These are phyloP conservation scores for Phytophthora podocarpi DNA, from an alignment of 352 stramenopile species.

Conservation along the genomic window DNA sequence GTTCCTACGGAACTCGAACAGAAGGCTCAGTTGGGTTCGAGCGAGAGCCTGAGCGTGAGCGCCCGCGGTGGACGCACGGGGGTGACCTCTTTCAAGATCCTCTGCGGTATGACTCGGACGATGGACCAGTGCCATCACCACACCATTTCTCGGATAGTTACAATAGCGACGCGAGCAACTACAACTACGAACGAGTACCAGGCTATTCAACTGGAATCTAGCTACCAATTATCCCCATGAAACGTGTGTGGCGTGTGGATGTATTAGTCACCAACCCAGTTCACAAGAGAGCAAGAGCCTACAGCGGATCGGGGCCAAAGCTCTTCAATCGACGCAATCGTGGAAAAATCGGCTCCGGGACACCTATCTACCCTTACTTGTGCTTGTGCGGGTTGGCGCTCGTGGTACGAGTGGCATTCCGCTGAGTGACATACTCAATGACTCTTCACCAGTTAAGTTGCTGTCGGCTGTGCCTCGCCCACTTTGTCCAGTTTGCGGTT, in stretches of 20 bases:
- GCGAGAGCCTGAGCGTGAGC: conserved; percentile 46
- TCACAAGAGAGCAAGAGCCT: background rate
- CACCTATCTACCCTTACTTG: conserved; percentile 22
- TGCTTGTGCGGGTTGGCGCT: conserved; percentile 17
- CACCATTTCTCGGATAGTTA: conserved; percentile 66
- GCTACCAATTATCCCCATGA: too few species aligned
- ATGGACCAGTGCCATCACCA: conserved; percentile 66
- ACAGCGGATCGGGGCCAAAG: too few species aligned
- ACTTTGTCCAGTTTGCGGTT: conserved; percentile 29
- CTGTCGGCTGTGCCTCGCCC: conserved; percentile 12
- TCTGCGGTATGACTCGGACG: conserved; percentile 85
- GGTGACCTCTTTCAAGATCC: conserved; percentile 85
- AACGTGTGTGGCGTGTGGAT: too few species aligned
- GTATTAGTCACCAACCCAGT: conserved; percentile 1
- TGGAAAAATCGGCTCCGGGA: background rate
- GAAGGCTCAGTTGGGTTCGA: conserved; percentile 22
- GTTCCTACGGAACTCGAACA: conserved; percentile 45
- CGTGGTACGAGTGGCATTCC: conserved; percentile 49
- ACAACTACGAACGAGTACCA: conserved; percentile 39
- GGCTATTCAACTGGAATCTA: conserved; percentile 22
- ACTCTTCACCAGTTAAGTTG: conserved; percentile 14
- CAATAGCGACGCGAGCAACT: conserved; percentile 67
- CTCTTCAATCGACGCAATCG: background rate
- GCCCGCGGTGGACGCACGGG: conserved; percentile 76
- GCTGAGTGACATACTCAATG: conserved; percentile 63